Evolutionary conservation across 1,284 basidiomycete genomes (phyloP), one percentile per base, ranked within the genome.

Genomic region (Inonotus hispidus): DNA sequence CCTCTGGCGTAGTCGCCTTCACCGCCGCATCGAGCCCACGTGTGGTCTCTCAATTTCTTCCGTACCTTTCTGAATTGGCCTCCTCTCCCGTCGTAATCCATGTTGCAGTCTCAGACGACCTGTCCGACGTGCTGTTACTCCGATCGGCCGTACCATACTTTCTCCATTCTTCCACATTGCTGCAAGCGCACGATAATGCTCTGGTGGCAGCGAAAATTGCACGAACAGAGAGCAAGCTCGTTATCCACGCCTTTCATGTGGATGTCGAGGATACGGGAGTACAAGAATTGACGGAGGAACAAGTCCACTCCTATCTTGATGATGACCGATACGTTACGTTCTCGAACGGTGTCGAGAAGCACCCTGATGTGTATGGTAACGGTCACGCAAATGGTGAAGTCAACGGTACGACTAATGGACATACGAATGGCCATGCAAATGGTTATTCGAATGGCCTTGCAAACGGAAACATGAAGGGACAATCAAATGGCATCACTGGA

Each of bases 221-320:
- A 2, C 76, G 77, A 56, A 74, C 79, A 10, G 78, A 84, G 65
- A 77, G 78, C 59, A 81, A 79, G 56, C 79, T 82, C 1, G 92
- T 96, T 16, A 79, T 96, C 56, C 94, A 98, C 71, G 87, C 85
- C 47, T 95, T 94, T 71, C 84, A 88, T 41, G 72, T 72, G 4
- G 70, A 68, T 6, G 68, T 67, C 0, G 52, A 71, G 39, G 73
- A 73, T 25, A 69, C 72, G 14, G 59, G 68, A 6, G 69, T 84
- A n/a, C 75, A 77, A 27, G 79, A 87, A 65, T 73, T 89, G 16
- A 66, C 80, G 4, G 84, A 84, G 63, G 83, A 84, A 29, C 73
- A 80, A 54, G 73, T 90, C 13, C 75, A 76, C 21, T 75, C 81
- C 0, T 88, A 89, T 73, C 71, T 92, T 3, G 72, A 81, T 57